phyloP scores from a whole-genome alignment of 2,329 filamentous ascomycete genomes.

The Penicillium sp. region DNA sequence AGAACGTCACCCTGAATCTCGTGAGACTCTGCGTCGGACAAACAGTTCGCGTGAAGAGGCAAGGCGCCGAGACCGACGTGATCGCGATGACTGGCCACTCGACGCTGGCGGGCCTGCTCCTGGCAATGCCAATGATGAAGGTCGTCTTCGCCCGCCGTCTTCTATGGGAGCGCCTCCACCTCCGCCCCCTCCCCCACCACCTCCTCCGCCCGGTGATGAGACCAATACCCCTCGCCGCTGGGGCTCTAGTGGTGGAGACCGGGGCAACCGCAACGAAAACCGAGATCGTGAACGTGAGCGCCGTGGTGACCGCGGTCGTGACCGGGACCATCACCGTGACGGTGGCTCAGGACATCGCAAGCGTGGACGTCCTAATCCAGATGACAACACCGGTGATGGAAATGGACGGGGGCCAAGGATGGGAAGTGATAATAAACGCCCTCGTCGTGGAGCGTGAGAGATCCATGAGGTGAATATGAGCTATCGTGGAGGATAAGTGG shows the following conservation, averaged over 20 bases:
- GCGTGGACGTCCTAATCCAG: conserved; percentile 35
- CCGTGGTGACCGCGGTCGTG: conserved; percentile 33
- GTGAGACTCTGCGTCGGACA: conserved; percentile 32
- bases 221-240: conserved; percentile 34
- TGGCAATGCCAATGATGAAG: conserved; percentile 19
- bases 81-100: conserved; percentile 31
- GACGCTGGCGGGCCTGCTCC: conserved; percentile 16
- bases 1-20: conserved; percentile 26
- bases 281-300: conserved; percentile 34
- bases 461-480: neutral
- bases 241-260: conserved; percentile 34
- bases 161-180: conserved; percentile 29
- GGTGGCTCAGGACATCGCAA: conserved; percentile 33
- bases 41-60: conserved; percentile 33
- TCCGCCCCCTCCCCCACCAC: conserved; percentile 30
- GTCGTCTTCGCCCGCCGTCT: conserved; percentile 33
- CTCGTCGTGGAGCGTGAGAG: conserved; percentile 37
- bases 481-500: neutral
- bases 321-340: conserved; percentile 31
- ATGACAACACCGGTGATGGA: conserved; percentile 27
- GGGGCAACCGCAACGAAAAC: conserved; percentile 26
- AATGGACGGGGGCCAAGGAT: conserved; percentile 35
- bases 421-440: conserved; percentile 41
- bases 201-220: conserved; percentile 22
- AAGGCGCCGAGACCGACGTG: conserved; percentile 34